Evolutionary conservation across 805 yeast genomes (phyloP), one percentile per base, ranked within the genome.

Genomic region (Yamadazyma paraphyllophila): DNA sequence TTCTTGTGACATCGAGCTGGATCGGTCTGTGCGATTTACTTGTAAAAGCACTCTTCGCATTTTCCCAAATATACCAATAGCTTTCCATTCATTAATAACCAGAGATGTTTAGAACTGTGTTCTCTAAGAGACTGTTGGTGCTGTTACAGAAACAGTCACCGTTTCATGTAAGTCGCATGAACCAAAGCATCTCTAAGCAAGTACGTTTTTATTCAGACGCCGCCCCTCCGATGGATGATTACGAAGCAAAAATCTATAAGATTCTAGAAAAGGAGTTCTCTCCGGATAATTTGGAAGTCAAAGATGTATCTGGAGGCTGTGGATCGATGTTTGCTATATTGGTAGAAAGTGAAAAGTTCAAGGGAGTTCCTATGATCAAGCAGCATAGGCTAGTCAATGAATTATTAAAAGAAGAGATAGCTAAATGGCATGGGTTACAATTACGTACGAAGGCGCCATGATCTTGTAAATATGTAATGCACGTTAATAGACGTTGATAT

Each of bases 301-400:
- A 75, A 52, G 98, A 92, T 61, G 82, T 92, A 7, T 83, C 94
- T 24, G 98, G 74, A 14, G 99, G 99, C 0, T 94, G 99, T 67
- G 99, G 99, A 1, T 90, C 97, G 6, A 94, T 94, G 99, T 94
- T 89, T 67, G 89, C 96, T 39, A 92, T 94, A 41, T 69, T 75
- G 47, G 78, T 94, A 13, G 85, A 82, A 38, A 82, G 94, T 44
- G 74, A 72, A 1, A 70, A 80, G 57, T 94, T 94, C 67, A 81
- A 85, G 55, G 96, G 96, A 0, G 60, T 88, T 36, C 71, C 88
- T 1, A 88, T 88, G 82, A 76, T 94, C 53, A 91, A 90, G 60
- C 99, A 94, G 63, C 99, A 94, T 59, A 77, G 96, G 49, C 63
- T 92, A 54, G 98, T 94, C 12, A 92, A 94, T 65, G 79, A 81